These are phyloP conservation scores for Gymnopilus junonius DNA, from an alignment of 768 basidiomycete species.

Conservation along the genomic window DNA sequence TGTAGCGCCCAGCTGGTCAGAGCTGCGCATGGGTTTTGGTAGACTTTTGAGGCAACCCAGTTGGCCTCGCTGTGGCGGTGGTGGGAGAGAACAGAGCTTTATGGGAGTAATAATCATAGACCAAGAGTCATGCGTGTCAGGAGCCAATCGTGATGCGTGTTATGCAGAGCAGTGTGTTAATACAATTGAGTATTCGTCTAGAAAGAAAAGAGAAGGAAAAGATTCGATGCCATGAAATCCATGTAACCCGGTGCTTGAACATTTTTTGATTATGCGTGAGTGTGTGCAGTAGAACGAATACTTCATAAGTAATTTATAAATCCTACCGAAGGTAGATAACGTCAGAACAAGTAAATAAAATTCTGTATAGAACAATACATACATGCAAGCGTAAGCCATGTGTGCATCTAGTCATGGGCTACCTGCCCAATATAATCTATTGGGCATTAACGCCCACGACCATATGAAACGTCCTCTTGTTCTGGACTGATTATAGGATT, in stretches of 20 bases:
- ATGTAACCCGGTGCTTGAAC: conserved; percentile 7
- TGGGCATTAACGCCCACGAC: background rate
- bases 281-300: background rate
- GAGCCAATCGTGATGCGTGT: background rate
- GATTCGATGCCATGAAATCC: conserved; percentile 1
- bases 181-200: conserved; percentile 8
- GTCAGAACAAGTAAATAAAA: background rate
- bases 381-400: background rate
- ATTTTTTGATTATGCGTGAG: background rate
- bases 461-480: conserved; percentile 11
- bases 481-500: conserved; percentile 6
- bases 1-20: conserved; percentile 6
- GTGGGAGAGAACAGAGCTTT: conserved; percentile 7
- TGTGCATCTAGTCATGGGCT: background rate
- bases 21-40: conserved; percentile 11
- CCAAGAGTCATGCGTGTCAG: background rate
- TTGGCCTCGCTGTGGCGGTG: background rate
- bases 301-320: background rate
- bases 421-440: background rate
- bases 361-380: background rate
- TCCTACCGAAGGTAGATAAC: background rate
- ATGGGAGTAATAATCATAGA: background rate
- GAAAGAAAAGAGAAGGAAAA: background rate
- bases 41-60: conserved; percentile 16
- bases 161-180: conserved; percentile 4